phyloP scores from a whole-genome alignment of 2,329 filamentous ascomycete species.

The Nemania sp. region DNA sequence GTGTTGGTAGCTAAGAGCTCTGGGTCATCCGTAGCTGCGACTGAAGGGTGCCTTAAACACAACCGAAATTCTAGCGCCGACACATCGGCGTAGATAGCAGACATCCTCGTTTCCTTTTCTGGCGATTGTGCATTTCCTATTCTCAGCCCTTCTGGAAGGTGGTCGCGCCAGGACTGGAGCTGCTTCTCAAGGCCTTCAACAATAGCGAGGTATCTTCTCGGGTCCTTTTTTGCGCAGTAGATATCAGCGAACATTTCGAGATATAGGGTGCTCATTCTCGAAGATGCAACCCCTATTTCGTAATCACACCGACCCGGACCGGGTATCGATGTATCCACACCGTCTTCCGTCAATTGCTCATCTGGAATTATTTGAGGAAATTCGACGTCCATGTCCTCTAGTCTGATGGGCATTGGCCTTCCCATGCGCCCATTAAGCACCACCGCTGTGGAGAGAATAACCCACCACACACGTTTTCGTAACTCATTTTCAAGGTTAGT shows the following conservation, averaged over 20 bases:
- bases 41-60: slow-evolving; percentile 71
- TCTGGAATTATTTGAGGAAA: slow-evolving; percentile 79
- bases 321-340: slow-evolving; percentile 66
- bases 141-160: slow-evolving; percentile 71
- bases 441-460: slow-evolving; percentile 72
- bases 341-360: slow-evolving; percentile 73
- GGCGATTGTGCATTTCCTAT: slow-evolving; percentile 57
- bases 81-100: slow-evolving; percentile 66
- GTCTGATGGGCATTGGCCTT: slow-evolving; percentile 78
- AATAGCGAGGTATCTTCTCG: slow-evolving; percentile 71
- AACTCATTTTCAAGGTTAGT: slow-evolving; percentile 77
- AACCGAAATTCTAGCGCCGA: slow-evolving; percentile 69
- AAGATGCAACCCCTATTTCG: slow-evolving; percentile 73
- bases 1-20: slow-evolving; percentile 71
- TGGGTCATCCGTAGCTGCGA: slow-evolving; percentile 66
- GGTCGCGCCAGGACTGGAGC: slow-evolving; percentile 71
- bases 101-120: slow-evolving; percentile 60
- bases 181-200: slow-evolving; percentile 75
- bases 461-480: slow-evolving; percentile 83
- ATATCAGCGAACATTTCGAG: slow-evolving; percentile 81
- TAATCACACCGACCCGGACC: slow-evolving; percentile 75
- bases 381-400: slow-evolving; percentile 83
- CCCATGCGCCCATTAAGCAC: slow-evolving; percentile 81
- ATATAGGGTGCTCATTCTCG: slow-evolving; percentile 74
- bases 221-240: slow-evolving; percentile 75